A percentile compares a stretch with the other conserved stretches of the same genome.
These are phyloP conservation scores for Podila horticola DNA, from an alignment of 192 early-diverging fungal species.

Conservation along the genomic window DNA sequence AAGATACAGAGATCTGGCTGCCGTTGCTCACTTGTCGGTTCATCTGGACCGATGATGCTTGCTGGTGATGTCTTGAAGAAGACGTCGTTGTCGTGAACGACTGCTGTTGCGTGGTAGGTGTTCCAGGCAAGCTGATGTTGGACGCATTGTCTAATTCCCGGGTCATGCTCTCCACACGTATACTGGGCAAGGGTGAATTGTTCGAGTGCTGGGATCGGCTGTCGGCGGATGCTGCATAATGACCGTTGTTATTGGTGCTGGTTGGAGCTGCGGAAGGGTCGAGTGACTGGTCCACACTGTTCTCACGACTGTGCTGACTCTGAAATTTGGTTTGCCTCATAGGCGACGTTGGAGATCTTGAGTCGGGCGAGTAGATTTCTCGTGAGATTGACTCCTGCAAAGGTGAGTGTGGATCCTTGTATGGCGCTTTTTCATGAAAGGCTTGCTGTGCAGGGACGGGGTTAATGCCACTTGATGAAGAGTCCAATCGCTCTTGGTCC, in stretches of 20 bases:
- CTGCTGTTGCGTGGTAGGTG: not conserved
- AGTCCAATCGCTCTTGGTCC: not conserved
- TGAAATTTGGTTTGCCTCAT: not conserved
- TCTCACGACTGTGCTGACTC: not conserved
- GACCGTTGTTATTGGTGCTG: not conserved
- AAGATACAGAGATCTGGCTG: not conserved
- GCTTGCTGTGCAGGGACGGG: conserved; percentile 16
- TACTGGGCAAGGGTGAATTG: conserved; percentile 9
- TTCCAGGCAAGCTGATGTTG: not conserved
- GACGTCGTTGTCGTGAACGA: not conserved
- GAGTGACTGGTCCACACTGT: not conserved
- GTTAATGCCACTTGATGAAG: not conserved
- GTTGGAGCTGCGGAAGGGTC: not conserved
- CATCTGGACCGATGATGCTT: not conserved
- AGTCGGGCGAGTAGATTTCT: conserved; percentile 7
- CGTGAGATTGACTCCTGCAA: not conserved
- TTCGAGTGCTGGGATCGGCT: conserved; percentile 7
- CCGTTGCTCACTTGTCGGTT: not conserved
- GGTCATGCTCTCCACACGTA: not conserved
- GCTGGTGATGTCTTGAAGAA: not conserved
- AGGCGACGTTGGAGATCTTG: not conserved
- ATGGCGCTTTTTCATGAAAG: conserved; percentile 25
- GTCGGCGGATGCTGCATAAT: not conserved
- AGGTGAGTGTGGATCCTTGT: conserved; percentile 19
- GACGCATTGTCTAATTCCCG: not conserved